phyloP scores from a whole-genome alignment of 1,284 basidiomycete species.

The Ganoderma multipileum region DNA sequence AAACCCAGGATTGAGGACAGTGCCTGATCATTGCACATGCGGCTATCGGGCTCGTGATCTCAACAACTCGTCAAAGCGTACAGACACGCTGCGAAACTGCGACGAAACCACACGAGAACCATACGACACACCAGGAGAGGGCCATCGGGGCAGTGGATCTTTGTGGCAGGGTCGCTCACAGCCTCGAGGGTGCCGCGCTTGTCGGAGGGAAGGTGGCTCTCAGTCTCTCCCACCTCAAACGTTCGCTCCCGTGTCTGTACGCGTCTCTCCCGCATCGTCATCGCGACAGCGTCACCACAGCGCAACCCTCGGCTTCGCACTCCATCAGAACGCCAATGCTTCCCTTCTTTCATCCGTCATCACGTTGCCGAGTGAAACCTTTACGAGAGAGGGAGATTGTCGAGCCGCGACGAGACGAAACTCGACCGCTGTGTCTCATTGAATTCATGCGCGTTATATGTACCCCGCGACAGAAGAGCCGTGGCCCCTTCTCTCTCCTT shows the following conservation, averaged over 20 bases:
- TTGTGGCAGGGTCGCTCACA: neutral
- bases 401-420: slow-evolving; percentile 31
- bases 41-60: slow-evolving; percentile 8
- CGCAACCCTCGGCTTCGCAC: neutral
- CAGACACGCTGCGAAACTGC: neutral
- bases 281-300: slow-evolving; percentile 27
- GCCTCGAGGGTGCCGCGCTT: neutral
- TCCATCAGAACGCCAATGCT: slow-evolving; percentile 27
- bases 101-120: neutral
- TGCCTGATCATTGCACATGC: neutral
- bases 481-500: neutral
- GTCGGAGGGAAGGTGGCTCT: neutral
- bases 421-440: slow-evolving; percentile 21
- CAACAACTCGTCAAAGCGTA: slow-evolving; percentile 1
- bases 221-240: neutral
- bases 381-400: slow-evolving; percentile 18
- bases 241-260: neutral
- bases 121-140: neutral
- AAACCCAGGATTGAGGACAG: neutral
- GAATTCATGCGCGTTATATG: slow-evolving; percentile 16
- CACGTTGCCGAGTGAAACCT: slow-evolving; percentile 16
- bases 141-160: slow-evolving; percentile 1
- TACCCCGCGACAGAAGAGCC: slow-evolving; percentile 9
- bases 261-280: slow-evolving; percentile 23
- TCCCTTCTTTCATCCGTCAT: slow-evolving; percentile 12